Conservation (phyloP, 2,329 filamentous ascomycete genomes). For the Clonostachys chloroleuca region DNA sequence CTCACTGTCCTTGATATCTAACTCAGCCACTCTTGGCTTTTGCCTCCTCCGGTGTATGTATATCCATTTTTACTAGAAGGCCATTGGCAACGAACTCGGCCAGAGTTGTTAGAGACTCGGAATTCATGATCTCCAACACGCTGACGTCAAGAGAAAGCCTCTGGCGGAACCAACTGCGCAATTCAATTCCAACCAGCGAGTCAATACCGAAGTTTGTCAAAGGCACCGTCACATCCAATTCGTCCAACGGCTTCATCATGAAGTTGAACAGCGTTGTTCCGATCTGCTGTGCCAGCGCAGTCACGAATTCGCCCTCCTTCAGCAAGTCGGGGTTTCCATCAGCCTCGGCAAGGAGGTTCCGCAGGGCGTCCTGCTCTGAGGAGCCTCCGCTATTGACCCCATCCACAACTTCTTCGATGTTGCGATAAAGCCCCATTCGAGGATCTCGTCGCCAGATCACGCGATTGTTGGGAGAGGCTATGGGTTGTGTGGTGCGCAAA, state of each 20-base stretch:
- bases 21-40: too few relatives aligned
- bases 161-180: constrained; percentile 11
- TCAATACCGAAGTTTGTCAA: constrained; percentile 7
- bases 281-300: background rate
- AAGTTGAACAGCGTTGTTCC: background rate
- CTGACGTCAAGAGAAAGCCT: constrained; percentile 2
- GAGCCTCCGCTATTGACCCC: too few relatives aligned
- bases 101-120: too few relatives aligned
- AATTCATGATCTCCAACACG: background rate
- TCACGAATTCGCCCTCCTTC: too few relatives aligned
- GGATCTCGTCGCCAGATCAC: background rate
- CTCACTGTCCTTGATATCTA: too few relatives aligned
- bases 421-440: background rate
- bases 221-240: constrained; percentile 5
- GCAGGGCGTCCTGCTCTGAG: too few relatives aligned
- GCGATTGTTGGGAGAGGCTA: background rate
- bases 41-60: too few relatives aligned
- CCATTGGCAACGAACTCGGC: too few relatives aligned
- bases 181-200: constrained; percentile 13
- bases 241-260: constrained; percentile 1
- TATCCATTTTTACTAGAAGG: too few relatives aligned
- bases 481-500: background rate
- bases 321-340: too few relatives aligned
- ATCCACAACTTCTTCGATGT: background rate
- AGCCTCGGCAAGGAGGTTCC: too few relatives aligned